Evolutionary conservation across 2,329 filamentous ascomycete genomes (phyloP).

Genomic region (Pseudogymnoascus sp.): DNA sequence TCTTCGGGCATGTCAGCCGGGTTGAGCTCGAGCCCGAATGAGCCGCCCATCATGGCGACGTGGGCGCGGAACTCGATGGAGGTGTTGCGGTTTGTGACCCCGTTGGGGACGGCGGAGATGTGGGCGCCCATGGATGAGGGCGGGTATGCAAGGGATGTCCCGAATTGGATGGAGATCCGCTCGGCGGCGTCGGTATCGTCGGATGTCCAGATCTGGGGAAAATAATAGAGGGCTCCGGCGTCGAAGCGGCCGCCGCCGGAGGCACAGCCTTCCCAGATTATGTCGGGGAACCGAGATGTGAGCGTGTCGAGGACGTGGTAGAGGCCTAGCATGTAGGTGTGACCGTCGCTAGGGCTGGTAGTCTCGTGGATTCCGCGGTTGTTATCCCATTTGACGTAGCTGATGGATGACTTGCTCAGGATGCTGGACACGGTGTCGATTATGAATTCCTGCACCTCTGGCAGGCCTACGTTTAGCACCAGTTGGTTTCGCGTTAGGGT

Average conservation of each 20-base stretch:
- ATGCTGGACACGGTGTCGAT: background rate
- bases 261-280: background rate
- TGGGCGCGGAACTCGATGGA: slow-evolving; percentile 56
- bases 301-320: background rate
- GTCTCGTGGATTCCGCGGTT: background rate
- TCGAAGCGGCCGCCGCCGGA: background rate
- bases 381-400: background rate
- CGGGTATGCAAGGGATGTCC: slow-evolving; percentile 57
- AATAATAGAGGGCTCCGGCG: background rate
- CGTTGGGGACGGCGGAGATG: slow-evolving; percentile 54
- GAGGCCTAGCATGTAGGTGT: background rate
- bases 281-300: background rate
- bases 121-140: slow-evolving; percentile 60
- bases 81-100: slow-evolving; percentile 47
- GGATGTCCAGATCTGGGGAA: slow-evolving; percentile 48
- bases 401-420: background rate
- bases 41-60: slow-evolving; percentile 63
- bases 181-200: slow-evolving; percentile 59
- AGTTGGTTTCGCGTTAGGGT: background rate
- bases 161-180: slow-evolving; percentile 56
- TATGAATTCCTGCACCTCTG: background rate
- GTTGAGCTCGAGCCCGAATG: slow-evolving; percentile 59
- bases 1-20: slow-evolving; percentile 44
- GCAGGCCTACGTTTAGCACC: background rate
- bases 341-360: background rate